Conservation (phyloP, 2,329 filamentous ascomycete genomes). For the Stenocarpella maydis region DNA sequence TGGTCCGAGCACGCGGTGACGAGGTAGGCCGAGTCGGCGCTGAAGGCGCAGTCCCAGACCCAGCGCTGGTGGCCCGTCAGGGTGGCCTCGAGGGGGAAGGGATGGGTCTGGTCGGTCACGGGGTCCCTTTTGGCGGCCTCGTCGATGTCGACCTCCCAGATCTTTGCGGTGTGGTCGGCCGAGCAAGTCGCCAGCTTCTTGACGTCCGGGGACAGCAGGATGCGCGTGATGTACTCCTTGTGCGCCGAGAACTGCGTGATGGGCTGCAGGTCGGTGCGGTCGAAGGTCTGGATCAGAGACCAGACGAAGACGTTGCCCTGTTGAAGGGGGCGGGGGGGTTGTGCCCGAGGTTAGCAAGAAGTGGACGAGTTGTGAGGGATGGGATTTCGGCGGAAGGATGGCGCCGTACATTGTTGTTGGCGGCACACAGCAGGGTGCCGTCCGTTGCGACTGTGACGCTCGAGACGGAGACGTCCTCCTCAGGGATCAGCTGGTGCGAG, state of each 20-base stretch:
- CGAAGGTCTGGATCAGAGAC: slow-evolving; percentile 85
- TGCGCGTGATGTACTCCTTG: slow-evolving; percentile 90
- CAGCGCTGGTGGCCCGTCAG: slow-evolving; percentile 91
- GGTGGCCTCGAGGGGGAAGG: slow-evolving; percentile 84
- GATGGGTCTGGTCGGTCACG: slow-evolving; percentile 54
- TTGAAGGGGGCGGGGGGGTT: background rate
- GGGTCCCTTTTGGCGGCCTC: slow-evolving; percentile 45
- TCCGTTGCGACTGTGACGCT: slow-evolving; percentile 97
- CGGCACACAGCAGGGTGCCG: slow-evolving; percentile 89
- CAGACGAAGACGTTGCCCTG: slow-evolving; percentile 98
- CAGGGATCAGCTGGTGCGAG: slow-evolving; percentile 93
- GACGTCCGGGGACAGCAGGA: slow-evolving; percentile 90
- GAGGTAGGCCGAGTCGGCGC: slow-evolving; percentile 89
- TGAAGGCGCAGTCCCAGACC: slow-evolving; percentile 98
- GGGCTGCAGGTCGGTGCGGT: slow-evolving; percentile 84
- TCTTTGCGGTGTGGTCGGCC: slow-evolving; percentile 92
- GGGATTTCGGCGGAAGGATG: background rate
- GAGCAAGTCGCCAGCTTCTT: slow-evolving; percentile 94
- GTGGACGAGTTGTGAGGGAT: background rate
- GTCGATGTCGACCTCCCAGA: slow-evolving; percentile 90
- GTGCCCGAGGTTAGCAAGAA: slow-evolving; percentile 17
- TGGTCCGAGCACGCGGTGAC: slow-evolving; percentile 95
- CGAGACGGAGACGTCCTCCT: slow-evolving; percentile 91
- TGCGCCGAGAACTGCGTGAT: slow-evolving; percentile 91
- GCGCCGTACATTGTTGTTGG: slow-evolving; percentile 80